These are phyloP conservation scores for Fusarium xylarioides DNA, from an alignment of 2,329 filamentous ascomycete species.

Conservation along the genomic window DNA sequence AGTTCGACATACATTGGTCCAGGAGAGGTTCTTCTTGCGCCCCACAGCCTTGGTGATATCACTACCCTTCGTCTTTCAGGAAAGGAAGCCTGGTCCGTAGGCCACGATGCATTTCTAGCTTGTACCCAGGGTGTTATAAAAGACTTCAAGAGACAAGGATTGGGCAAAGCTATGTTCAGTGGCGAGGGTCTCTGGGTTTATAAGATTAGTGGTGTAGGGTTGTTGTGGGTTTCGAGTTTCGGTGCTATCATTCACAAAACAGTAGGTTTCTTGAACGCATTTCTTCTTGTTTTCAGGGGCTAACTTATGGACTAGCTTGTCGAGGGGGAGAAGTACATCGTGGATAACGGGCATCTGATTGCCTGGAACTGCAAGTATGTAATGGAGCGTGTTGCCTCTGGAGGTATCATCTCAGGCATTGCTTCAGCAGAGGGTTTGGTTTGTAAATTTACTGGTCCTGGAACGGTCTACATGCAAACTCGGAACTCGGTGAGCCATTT, in stretches of 20 bases:
- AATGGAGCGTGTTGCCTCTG: conserved; percentile 87
- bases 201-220: conserved; percentile 80
- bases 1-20: conserved; percentile 87
- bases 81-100: conserved; percentile 81
- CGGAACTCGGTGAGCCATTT: conserved; percentile 73
- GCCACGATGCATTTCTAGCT: conserved; percentile 86
- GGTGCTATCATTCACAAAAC: conserved; percentile 96
- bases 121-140: conserved; percentile 88
- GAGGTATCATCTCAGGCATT: conserved; percentile 89
- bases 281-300: not conserved
- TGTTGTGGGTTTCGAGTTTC: conserved; percentile 92
- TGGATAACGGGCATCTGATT: conserved; percentile 92
- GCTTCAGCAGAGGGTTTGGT: conserved; percentile 87
- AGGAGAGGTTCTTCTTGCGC: conserved; percentile 87
- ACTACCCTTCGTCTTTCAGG: conserved; percentile 79
- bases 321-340: conserved; percentile 85
- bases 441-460: conserved; percentile 92
- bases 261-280: conserved; percentile 60
- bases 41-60: conserved; percentile 83
- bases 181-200: conserved; percentile 94
- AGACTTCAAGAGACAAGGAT: conserved; percentile 84
- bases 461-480: conserved; percentile 92
- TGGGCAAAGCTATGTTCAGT: conserved; percentile 92
- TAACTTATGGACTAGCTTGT: conserved; percentile 52
- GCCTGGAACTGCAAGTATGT: conserved; percentile 97